These are phyloP conservation scores for Globomyces pollinis-pini DNA, from an alignment of 192 early-diverging fungal species.

Conservation along the genomic window DNA sequence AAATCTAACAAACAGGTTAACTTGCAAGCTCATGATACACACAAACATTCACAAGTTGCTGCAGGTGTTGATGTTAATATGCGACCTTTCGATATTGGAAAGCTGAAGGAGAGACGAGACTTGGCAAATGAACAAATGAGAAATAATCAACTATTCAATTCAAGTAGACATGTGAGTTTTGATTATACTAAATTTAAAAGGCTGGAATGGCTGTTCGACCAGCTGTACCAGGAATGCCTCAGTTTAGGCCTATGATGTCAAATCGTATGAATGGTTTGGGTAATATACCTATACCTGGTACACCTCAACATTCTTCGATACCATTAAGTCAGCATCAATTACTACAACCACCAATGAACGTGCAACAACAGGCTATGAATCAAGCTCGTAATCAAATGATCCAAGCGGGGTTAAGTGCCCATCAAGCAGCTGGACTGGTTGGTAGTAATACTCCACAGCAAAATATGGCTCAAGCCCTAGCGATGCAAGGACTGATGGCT, in stretches of 20 bases:
- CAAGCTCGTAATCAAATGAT: no score
- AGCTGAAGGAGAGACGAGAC: conserved; percentile 27
- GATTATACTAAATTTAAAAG: background rate
- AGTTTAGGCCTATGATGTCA: no score
- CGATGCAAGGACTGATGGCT: background rate
- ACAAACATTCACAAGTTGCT: conserved; percentile 27
- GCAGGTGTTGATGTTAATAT: conserved; percentile 23
- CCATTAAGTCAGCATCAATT: no score
- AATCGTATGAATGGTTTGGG: no score
- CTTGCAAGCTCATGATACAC: conserved; percentile 27
- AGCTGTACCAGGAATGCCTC: no score
- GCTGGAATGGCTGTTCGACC: background rate
- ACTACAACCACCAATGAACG: no score
- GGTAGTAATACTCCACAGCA: background rate
- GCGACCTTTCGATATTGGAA: conserved; percentile 14
- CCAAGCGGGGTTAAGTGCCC: no score
- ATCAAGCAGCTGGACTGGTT: background rate
- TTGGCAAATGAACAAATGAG: background rate
- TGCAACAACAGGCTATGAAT: no score
- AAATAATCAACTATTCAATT: background rate
- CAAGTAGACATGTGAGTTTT: background rate
- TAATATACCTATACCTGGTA: no score
- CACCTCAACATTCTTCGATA: no score
- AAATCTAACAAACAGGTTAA: conserved; percentile 14
- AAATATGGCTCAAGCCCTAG: background rate